Evolutionary conservation across 352 stramenopile genomes (phyloP).

Genomic region (Phytophthora macrochlamydospora): DNA sequence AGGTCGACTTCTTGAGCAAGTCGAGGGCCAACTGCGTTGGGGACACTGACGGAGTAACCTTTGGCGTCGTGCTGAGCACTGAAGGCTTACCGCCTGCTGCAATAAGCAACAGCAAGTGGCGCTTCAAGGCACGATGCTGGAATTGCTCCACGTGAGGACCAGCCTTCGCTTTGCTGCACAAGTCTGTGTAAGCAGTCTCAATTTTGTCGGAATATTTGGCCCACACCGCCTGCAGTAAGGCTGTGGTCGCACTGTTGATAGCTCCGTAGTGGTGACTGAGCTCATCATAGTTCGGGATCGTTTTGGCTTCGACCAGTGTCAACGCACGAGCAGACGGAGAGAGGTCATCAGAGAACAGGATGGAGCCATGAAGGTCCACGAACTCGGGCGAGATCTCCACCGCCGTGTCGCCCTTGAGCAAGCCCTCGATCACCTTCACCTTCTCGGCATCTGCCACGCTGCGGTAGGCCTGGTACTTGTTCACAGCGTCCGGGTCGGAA

Average conservation of each 20-base stretch:
- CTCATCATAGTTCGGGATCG: constrained; percentile 65
- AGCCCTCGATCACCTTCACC: constrained; percentile 67
- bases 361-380: constrained; percentile 64
- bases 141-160: constrained; percentile 76
- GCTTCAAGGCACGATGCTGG: constrained; percentile 71
- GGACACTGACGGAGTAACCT: constrained; percentile 48
- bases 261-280: constrained; percentile 72
- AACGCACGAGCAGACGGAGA: constrained; percentile 65
- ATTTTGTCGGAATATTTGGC: constrained; percentile 65
- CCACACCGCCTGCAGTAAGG: constrained; percentile 74
- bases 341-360: constrained; percentile 73
- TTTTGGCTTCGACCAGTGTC: constrained; percentile 61
- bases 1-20: constrained; percentile 69
- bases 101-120: constrained; percentile 69
- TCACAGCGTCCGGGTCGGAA: constrained; percentile 72
- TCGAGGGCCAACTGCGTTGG: constrained; percentile 55
- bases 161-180: constrained; percentile 44
- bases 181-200: constrained; percentile 60
- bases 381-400: constrained; percentile 66
- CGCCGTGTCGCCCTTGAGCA: constrained; percentile 51
- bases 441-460: constrained; percentile 71
- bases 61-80: constrained; percentile 48
- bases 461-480: constrained; percentile 81
- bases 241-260: constrained; percentile 67
- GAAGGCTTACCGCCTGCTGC: constrained; percentile 52